Conservation (phyloP, 805 yeast genomes). For the Kuraishia floccosa region DNA sequence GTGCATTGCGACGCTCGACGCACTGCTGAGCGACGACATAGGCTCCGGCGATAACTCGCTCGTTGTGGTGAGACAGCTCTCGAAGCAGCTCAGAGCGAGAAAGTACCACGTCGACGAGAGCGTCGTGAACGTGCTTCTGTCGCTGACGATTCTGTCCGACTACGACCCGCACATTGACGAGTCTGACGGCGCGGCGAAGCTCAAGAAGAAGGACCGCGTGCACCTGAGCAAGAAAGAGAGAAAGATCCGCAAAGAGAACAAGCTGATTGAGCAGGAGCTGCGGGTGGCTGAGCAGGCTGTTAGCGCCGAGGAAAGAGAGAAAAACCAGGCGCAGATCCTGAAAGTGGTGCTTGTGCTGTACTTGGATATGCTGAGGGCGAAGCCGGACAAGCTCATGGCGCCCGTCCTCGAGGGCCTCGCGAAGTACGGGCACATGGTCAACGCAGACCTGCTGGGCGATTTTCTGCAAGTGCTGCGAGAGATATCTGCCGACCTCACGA, state of each 20-base stretch:
- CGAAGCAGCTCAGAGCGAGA: conserved; percentile 63
- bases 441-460: conserved; percentile 87
- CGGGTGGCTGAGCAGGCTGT: conserved; percentile 79
- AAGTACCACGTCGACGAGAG: conserved; percentile 77
- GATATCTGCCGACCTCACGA: conserved; percentile 41
- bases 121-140: conserved; percentile 60
- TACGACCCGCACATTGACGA: conserved; percentile 58
- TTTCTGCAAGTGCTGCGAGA: conserved; percentile 83
- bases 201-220: conserved; percentile 79
- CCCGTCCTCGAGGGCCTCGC: conserved; percentile 88
- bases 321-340: conserved; percentile 73
- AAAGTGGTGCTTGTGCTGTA: conserved; percentile 64
- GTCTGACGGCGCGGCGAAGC: conserved; percentile 30
- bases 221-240: conserved; percentile 86
- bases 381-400: conserved; percentile 61
- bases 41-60: conserved; percentile 71
- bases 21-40: conserved; percentile 63
- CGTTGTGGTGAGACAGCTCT: conserved; percentile 57
- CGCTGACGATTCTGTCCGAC: conserved; percentile 54
- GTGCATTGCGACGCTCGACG: conserved; percentile 56
- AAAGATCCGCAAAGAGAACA: conserved; percentile 78
- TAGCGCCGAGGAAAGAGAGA: conserved; percentile 79
- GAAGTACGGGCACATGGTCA: conserved; percentile 83
- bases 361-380: conserved; percentile 60
- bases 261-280: conserved; percentile 83